Percentiles rank a stretch among this genome's conserved stretches.
phyloP scores from a whole-genome alignment of 495 filamentous ascomycete species.

The Annulohypoxylon bovei region DNA sequence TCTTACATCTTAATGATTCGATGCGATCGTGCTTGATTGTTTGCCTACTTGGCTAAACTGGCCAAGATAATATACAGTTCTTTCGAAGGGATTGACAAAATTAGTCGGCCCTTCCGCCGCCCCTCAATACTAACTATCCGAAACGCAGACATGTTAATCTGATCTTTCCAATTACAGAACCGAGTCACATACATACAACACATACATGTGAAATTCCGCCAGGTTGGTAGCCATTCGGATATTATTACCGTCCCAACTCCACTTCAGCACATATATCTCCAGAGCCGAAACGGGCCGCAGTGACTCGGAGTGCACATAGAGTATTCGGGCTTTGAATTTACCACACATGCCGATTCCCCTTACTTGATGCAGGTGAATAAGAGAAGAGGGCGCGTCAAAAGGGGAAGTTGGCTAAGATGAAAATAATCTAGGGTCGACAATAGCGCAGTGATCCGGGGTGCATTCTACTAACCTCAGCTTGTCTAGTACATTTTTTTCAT shows the following conservation, averaged over 20 bases:
- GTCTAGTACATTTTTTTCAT: neutral
- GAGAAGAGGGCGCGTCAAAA: neutral
- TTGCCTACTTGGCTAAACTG: neutral
- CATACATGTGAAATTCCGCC: neutral
- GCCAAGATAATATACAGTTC: neutral
- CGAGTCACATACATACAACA: neutral
- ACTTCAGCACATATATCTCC: neutral
- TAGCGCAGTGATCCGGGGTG: neutral
- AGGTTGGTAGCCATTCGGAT: neutral
- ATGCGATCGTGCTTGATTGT: neutral
- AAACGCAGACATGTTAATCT: neutral
- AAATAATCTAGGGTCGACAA: neutral
- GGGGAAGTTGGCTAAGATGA: neutral
- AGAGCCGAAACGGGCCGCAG: neutral
- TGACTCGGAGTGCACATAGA: neutral
- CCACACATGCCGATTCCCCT: neutral
- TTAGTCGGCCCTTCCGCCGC: constrained; percentile 17
- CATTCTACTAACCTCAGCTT: neutral
- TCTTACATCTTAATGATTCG: neutral
- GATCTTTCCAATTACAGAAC: neutral
- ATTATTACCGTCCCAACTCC: neutral
- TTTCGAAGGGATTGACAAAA: neutral
- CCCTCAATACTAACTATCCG: neutral
- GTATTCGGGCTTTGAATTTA: neutral
- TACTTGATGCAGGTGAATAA: neutral